Conservation (phyloP, 2,329 filamentous ascomycete species). For the Pleurostoma richardsiae region DNA sequence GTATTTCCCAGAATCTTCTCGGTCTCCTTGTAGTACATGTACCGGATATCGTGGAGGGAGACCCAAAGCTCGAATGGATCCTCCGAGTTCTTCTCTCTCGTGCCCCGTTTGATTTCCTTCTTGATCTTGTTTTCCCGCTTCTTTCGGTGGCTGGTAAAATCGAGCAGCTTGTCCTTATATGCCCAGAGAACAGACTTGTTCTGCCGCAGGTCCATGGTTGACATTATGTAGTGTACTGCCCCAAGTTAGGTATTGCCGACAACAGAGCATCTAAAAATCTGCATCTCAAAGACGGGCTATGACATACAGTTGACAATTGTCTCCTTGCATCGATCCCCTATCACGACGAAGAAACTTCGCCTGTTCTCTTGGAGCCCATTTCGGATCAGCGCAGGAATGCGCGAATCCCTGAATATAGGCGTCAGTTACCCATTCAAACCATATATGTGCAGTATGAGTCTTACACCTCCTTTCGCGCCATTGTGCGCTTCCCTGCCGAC, state of each 20-base stretch:
- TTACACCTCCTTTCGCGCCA: constrained; percentile 57
- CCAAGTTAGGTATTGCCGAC: constrained; percentile 56
- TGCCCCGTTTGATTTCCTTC: constrained; percentile 93
- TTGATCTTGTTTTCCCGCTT: constrained; percentile 99
- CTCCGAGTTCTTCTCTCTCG: constrained; percentile 84
- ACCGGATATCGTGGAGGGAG: constrained; percentile 93
- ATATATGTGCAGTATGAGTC: constrained; percentile 12
- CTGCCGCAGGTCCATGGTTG: constrained; percentile 82
- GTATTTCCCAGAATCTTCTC: constrained; percentile 98
- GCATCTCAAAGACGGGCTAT: no score
- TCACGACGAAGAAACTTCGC: constrained; percentile 85
- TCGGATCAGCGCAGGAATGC: constrained; percentile 83
- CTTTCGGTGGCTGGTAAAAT: constrained; percentile 93
- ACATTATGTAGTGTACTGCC: constrained; percentile 84
- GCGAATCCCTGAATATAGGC: constrained; percentile 61
- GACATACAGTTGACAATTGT: no score
- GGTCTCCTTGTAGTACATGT: constrained; percentile 99
- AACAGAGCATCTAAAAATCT: no score
- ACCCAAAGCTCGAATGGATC: constrained; percentile 98
- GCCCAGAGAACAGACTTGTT: constrained; percentile 98
- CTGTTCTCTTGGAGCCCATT: constrained; percentile 96
- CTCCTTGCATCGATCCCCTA: not conserved
- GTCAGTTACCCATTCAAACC: constrained; percentile 2
- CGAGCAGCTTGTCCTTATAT: constrained; percentile 95
- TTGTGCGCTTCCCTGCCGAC: constrained; percentile 15